phyloP scores from a whole-genome alignment of 2,329 filamentous ascomycete species.

The Colletotrichum echinochloae region DNA sequence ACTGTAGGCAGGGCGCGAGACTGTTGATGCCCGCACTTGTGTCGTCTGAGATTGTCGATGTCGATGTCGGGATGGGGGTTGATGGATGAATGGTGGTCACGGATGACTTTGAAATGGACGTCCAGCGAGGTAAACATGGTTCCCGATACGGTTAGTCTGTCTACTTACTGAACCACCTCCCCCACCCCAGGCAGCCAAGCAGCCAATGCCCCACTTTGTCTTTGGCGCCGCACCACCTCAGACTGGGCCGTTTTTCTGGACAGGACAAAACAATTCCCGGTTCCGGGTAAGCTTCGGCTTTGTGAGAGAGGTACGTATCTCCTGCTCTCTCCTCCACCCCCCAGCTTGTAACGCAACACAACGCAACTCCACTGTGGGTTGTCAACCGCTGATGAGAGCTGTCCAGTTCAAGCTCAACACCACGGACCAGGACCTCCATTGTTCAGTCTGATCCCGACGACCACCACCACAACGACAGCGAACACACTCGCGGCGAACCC shows the following conservation, averaged over 20 bases:
- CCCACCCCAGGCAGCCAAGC: conserved; percentile 17
- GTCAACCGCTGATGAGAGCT: conserved; percentile 34
- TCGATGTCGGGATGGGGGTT: conserved; percentile 15
- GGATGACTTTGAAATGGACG: conserved; percentile 12
- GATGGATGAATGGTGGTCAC: conserved; percentile 19
- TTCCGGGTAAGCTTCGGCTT: not conserved
- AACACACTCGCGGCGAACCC: conserved; percentile 14
- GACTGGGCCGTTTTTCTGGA: not conserved
- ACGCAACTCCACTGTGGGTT: conserved; percentile 11
- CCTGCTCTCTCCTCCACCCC: too few species aligned
- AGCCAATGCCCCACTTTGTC: not conserved
- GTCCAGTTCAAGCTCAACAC: conserved; percentile 33
- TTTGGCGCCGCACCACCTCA: not conserved
- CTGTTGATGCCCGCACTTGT: conserved; percentile 16
- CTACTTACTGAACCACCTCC: not conserved
- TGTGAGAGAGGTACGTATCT: not conserved
- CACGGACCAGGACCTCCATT: not conserved
- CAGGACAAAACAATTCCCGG: conserved; percentile 5
- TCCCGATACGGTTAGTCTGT: conserved; percentile 42
- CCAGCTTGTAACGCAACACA: not conserved
- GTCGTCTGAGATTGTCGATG: conserved; percentile 5
- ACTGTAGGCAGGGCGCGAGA: not conserved
- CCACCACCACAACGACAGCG: not conserved
- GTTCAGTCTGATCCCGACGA: conserved; percentile 1
- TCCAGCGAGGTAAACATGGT: conserved; percentile 47